Evolutionary conservation across 257 asterid species (phyloP).

Genomic region (Parsonsia alboflavescens): DNA sequence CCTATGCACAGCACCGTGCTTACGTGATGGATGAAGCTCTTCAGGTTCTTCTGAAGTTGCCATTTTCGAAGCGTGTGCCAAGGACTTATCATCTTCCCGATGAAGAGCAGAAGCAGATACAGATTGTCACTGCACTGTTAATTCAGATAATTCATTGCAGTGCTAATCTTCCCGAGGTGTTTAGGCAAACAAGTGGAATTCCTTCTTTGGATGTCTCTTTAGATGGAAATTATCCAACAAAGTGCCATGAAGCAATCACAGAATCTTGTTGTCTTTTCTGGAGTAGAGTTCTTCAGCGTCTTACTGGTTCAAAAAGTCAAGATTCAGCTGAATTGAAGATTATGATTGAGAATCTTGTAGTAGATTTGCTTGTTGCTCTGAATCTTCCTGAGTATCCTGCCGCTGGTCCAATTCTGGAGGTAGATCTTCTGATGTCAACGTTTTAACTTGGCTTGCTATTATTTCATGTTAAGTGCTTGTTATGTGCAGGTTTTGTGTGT

Average conservation of each 20-base stretch:
- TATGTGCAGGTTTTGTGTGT: slow-evolving; percentile 87
- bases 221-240: slow-evolving; percentile 71
- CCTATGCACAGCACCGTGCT: slow-evolving; percentile 70
- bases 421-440: slow-evolving; percentile 26
- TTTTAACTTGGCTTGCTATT: slow-evolving; percentile 9
- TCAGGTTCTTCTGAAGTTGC: slow-evolving; percentile 80
- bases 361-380: slow-evolving; percentile 82
- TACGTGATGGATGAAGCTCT: slow-evolving; percentile 95
- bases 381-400: slow-evolving; percentile 98
- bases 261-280: slow-evolving; percentile 97
- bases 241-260: slow-evolving; percentile 81
- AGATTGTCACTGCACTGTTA: slow-evolving; percentile 77
- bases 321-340: slow-evolving; percentile 86
- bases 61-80: slow-evolving; percentile 79
- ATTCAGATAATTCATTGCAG: slow-evolving; percentile 84
- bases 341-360: slow-evolving; percentile 89
- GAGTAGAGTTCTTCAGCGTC: slow-evolving; percentile 96
- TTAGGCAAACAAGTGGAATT: slow-evolving; percentile 55
- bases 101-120: slow-evolving; percentile 95
- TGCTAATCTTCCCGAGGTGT: slow-evolving; percentile 82
- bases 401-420: slow-evolving; percentile 90
- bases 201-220: slow-evolving; percentile 60
- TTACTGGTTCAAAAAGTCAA: slow-evolving; percentile 74
- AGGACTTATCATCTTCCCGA: slow-evolving; percentile 94
- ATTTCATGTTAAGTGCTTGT: slow-evolving; percentile 30